Evolutionary conservation across 225 moss, liverwort and hornwort species (phyloP), one percentile per base, ranked within the genome.

Genomic region (Asterella californica): DNA sequence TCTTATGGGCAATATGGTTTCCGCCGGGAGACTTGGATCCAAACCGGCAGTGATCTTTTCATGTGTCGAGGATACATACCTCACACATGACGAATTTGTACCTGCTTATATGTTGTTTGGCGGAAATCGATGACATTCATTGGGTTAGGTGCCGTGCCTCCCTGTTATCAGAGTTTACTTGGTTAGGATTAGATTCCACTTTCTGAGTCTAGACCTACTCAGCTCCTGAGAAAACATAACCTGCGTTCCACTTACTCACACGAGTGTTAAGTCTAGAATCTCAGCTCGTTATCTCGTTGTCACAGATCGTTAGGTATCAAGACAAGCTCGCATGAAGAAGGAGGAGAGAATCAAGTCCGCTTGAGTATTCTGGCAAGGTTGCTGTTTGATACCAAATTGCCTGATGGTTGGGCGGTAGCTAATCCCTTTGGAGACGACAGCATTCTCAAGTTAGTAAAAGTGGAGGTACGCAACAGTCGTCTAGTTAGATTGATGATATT

Each of bases 351-450:
- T 68, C 88, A 90, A 38, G 83, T 85, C 74, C 87, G 84, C 66
- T 91, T 91, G 66, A 91, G 85, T 84, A 79, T 64, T 19, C 76
- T 97, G 83, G 96, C 91, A 8, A 33, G 72, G 53, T 79, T 90
- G 72, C 86, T 97, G 91, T 97, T 97, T 77, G 96, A 97, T 50
- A 92, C 94, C 14, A 90, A 91, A 79, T 83, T 97, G 85, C 96
- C 96, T 63, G 84, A 89, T 34, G 93, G 94, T 33, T 65, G 90
- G 36, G 65, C 62, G 45, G 69, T 85, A 49, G 90, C 91, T 30
- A 89, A 76, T 65, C 94, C 94, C 57, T 93, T 97, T 82, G 88
- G 81, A 32, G 91, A 92, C 75, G 86, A 94, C 75, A 83, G 93
- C 55, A 53, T 87, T 38, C 88, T 97, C 46, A 83, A 90, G 46